A percentile compares a stretch with the other conserved stretches of the same genome.
phyloP scores from a whole-genome alignment of 441 rosid genomes.

The Geranium incanum region DNA sequence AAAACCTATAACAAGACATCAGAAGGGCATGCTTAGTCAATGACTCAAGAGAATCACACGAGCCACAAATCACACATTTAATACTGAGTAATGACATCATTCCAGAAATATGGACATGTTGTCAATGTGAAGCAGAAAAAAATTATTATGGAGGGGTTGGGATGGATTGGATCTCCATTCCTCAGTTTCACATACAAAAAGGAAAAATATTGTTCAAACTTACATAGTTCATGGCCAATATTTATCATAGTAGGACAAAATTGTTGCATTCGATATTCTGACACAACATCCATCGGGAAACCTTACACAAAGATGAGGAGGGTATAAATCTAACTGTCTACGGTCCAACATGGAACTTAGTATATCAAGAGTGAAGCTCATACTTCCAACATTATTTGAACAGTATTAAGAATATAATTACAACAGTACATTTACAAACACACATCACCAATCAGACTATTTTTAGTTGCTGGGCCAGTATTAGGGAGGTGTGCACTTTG shows the following conservation, averaged over 20 bases:
- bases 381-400: background rate
- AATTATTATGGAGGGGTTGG: no score
- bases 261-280: background rate
- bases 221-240: background rate
- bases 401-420: no score
- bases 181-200: no score
- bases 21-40: background rate
- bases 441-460: background rate
- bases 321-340: background rate
- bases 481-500: no score
- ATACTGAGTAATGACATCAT: background rate
- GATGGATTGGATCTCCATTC: no score
- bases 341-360: background rate
- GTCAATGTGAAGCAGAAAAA: no score
- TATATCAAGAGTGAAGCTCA: background rate
- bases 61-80: background rate
- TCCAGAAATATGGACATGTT: no score
- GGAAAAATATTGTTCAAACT: no score
- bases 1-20: no score
- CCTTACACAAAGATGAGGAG: background rate
- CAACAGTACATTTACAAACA: background rate
- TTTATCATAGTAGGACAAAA: no score
- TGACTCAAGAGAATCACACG: background rate
- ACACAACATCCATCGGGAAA: background rate
- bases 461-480: background rate